Evolutionary conservation across 2,329 filamentous ascomycete genomes (phyloP), one percentile per base, ranked within the genome.

Genomic region (Proliferodiscus dingleyae): DNA sequence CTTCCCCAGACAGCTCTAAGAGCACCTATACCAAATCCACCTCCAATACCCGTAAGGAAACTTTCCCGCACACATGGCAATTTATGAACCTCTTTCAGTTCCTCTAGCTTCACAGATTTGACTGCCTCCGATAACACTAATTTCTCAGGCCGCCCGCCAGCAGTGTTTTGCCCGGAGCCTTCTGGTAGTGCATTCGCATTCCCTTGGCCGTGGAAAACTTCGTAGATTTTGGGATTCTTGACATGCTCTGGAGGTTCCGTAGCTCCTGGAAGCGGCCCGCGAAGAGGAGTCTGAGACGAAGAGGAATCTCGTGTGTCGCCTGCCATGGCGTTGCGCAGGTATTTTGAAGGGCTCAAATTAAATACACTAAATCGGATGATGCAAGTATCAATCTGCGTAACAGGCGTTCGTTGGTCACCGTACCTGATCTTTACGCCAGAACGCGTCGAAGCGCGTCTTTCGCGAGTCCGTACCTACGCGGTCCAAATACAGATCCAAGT

Each of bases 21-120:
- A 47, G 82, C 84, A 44, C 90, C 91, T 24, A 88, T 68, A 3
- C 77, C 85, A 52, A 89, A 86, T 3, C 88, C 93, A 2, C 80
- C 76, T 1, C 80, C 85, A 58, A 98, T 94, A 19, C 89, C 93
- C 1, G 86, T 81, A 56, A 97, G 70, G 43, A 95, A 73, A 2
- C 87, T 84, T 62, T 95, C 85, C 50, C 90, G 76, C 16, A 88
- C 85, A 66, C 93, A 97, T 0, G 91, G 91, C 46, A 81, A 78
- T 65, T 85, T 84, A 64, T 90, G 83, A 43, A 94, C 72, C 36
- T 80, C 78, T 36, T 80, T 66, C 53, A 90, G 85, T 59, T 91
- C 87, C 30, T 83, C 73, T 30, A 74, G 62, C 50, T 81, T 81
- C 50, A 91, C 81, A 38, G 75, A 78, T 51, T 80, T 77, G 40